Evolutionary conservation across 495 filamentous ascomycete species (phyloP).

Genomic region (Aspergillus kassunensis): DNA sequence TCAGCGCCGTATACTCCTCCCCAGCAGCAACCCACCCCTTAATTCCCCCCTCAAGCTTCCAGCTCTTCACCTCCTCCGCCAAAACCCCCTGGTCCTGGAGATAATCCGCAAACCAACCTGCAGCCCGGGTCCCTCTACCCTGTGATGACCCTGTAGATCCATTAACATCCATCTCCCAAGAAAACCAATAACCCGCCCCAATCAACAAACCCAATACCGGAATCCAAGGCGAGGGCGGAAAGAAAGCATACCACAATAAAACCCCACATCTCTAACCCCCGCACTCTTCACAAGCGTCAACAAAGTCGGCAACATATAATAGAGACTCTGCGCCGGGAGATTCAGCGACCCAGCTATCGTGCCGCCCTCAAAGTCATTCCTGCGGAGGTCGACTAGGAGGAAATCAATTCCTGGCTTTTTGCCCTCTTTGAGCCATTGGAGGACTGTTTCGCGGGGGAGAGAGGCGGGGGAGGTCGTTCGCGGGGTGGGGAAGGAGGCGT

Average conservation of each 20-base stretch:
- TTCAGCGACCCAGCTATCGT: slow-evolving; percentile 67
- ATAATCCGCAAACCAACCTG: slow-evolving; percentile 65
- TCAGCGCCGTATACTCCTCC: slow-evolving; percentile 47
- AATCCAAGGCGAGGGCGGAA: neutral
- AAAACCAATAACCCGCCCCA: neutral
- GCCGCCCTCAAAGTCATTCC: slow-evolving; percentile 64
- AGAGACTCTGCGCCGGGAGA: slow-evolving; percentile 65
- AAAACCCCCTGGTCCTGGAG: slow-evolving; percentile 35
- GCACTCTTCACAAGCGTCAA: slow-evolving; percentile 52
- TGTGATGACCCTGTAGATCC: slow-evolving; percentile 52
- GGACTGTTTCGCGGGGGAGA: slow-evolving; percentile 34
- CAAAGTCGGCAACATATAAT: slow-evolving; percentile 52
- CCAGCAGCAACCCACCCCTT: slow-evolving; percentile 61
- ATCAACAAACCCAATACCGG: neutral
- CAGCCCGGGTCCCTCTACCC: slow-evolving; percentile 58
- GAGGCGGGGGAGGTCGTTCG: slow-evolving; percentile 21
- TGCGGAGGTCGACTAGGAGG: slow-evolving; percentile 59
- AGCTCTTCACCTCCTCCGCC: slow-evolving; percentile 48
- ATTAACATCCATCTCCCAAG: neutral
- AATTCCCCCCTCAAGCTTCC: slow-evolving; percentile 57
- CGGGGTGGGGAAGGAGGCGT: slow-evolving; percentile 42
- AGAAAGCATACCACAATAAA: slow-evolving; percentile 59
- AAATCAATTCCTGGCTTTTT: slow-evolving; percentile 47
- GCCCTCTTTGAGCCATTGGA: slow-evolving; percentile 36
- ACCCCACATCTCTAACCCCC: slow-evolving; percentile 52